These are phyloP conservation scores for Glebionis coronaria DNA, from an alignment of 129 eudicot species.

Conservation along the genomic window DNA sequence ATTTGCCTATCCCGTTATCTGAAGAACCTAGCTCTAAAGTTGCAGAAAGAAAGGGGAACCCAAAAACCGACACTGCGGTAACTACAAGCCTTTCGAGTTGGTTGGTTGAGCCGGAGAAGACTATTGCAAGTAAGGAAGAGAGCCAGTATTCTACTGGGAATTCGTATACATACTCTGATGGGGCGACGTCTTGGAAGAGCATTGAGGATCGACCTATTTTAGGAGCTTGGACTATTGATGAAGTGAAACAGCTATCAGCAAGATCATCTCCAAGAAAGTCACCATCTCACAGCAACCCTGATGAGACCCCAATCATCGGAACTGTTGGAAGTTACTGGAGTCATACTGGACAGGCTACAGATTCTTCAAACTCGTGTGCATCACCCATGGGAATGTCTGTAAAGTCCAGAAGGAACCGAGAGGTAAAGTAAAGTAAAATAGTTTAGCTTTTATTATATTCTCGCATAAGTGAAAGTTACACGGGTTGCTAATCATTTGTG, in stretches of 20 bases:
- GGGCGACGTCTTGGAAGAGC: conserved; percentile 40
- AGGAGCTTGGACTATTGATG: conserved; percentile 53
- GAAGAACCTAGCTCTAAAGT: conserved; percentile 32
- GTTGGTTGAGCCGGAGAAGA: conserved; percentile 52
- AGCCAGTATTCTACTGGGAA: conserved; percentile 43
- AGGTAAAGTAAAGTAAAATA: conserved; percentile 20
- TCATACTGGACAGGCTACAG: conserved; percentile 40
- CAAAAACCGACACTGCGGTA: conserved; percentile 26
- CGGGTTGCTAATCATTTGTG: conserved; percentile 3
- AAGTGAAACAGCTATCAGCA: conserved; percentile 43
- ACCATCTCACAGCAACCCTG: conserved; percentile 37
- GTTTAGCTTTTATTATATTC: background rate
- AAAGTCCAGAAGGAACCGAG: conserved; percentile 29
- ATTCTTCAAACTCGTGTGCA: conserved; percentile 33
- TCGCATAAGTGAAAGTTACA: conserved; percentile 4
- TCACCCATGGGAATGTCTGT: conserved; percentile 24
- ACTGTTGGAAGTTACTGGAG: conserved; percentile 83
- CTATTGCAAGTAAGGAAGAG: conserved; percentile 28
- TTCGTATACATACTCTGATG: conserved; percentile 40
- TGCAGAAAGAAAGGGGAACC: conserved; percentile 16
- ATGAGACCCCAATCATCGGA: conserved; percentile 57
- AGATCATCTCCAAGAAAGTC: conserved; percentile 50
- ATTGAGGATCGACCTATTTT: conserved; percentile 58
- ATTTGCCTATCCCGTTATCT: conserved; percentile 22
- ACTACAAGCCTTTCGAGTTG: conserved; percentile 85